Evolutionary conservation across 208 protist genomes (phyloP).

Genomic region (Leishmania amazonensis): DNA sequence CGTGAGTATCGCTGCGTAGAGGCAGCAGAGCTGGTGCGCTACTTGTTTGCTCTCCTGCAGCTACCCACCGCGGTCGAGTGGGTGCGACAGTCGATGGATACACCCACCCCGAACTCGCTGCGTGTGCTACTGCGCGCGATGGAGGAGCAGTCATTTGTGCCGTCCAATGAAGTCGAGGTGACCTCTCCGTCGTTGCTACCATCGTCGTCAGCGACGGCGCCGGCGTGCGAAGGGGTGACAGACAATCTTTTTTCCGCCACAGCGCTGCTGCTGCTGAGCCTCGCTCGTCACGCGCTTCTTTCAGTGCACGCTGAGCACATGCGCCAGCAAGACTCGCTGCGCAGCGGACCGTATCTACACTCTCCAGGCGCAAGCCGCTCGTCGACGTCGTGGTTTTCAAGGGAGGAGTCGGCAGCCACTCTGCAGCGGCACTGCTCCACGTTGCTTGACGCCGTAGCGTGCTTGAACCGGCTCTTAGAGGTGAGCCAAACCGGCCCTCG

Average conservation of each 20-base stretch:
- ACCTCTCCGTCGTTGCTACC: slow-evolving; percentile 4
- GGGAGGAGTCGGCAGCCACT: not conserved
- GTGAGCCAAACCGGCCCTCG: slow-evolving; percentile 21
- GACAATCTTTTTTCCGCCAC: slow-evolving; percentile 35
- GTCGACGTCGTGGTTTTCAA: not conserved
- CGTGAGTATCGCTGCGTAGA: slow-evolving; percentile 27
- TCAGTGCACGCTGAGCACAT: slow-evolving; percentile 17
- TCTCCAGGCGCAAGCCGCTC: not conserved
- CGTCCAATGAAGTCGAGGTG: slow-evolving; percentile 9
- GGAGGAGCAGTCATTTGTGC: slow-evolving; percentile 29
- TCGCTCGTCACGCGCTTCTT: slow-evolving; percentile 33
- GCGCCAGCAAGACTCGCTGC: not conserved
- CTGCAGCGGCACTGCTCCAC: slow-evolving; percentile 10
- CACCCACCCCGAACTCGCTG: slow-evolving; percentile 25
- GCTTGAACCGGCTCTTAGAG: slow-evolving; percentile 44
- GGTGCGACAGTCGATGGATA: slow-evolving; percentile 23
- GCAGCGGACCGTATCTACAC: not conserved
- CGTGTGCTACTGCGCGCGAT: slow-evolving; percentile 26
- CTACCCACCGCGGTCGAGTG: slow-evolving; percentile 25
- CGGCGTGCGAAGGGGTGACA: slow-evolving; percentile 15
- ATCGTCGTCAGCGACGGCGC: slow-evolving; percentile 10
- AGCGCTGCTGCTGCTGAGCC: slow-evolving; percentile 33
- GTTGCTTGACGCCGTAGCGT: slow-evolving; percentile 33
- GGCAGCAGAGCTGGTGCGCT: slow-evolving; percentile 30
- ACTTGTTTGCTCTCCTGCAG: slow-evolving; percentile 27